A percentile compares a stretch with the other conserved stretches of the same genome.
These are phyloP conservation scores for Ogataea degrootiae DNA, from an alignment of 805 yeast species.

Conservation along the genomic window DNA sequence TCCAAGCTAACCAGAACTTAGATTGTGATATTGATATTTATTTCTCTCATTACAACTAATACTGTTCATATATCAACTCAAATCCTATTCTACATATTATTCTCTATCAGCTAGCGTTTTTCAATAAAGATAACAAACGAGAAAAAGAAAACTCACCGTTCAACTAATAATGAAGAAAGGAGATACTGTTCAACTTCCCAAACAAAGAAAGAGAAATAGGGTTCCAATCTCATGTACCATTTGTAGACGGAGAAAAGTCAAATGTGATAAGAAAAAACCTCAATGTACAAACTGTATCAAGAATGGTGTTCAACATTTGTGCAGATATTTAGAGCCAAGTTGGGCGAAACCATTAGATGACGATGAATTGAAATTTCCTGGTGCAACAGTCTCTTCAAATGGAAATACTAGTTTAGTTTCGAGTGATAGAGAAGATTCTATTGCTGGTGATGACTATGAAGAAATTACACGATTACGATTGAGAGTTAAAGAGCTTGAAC, in stretches of 20 bases:
- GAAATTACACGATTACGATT: conserved; percentile 20
- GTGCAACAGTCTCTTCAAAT: conserved; percentile 11
- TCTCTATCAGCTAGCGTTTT: neutral
- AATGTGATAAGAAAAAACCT: conserved; percentile 43
- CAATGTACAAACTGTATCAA: conserved; percentile 53
- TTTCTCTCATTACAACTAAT: too few species aligned
- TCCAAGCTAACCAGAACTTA: too few species aligned
- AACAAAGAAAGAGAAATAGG: conserved; percentile 32
- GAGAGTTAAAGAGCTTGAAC: conserved; percentile 27
- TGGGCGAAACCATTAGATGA: conserved; percentile 48
- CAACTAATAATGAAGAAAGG: conserved; percentile 9
- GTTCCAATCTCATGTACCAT: conserved; percentile 37
- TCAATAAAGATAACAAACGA: neutral
- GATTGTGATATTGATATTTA: too few species aligned
- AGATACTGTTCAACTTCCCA: conserved; percentile 11
- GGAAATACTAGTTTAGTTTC: neutral
- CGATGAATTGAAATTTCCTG: conserved; percentile 25
- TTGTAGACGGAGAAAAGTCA: conserved; percentile 35
- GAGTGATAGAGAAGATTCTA: conserved; percentile 2
- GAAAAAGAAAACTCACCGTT: neutral
- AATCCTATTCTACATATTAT: neutral
- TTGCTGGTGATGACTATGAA: conserved; percentile 14
- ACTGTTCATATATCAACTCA: too few species aligned
- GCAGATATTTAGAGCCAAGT: conserved; percentile 54
- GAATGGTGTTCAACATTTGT: conserved; percentile 54